phyloP scores from a whole-genome alignment of 192 early-diverging fungal genomes.

The Backusella australiensis region DNA sequence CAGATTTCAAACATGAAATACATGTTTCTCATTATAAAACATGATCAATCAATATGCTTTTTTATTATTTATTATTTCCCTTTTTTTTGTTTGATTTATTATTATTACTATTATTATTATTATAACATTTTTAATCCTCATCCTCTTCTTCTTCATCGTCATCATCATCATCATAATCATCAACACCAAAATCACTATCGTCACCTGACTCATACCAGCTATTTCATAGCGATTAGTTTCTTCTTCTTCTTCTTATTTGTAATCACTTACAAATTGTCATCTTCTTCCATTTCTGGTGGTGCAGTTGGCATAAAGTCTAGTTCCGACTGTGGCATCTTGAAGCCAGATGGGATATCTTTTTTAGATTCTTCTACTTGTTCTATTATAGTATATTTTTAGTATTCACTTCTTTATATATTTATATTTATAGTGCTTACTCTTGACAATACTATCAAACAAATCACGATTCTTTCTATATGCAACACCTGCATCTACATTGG shows the following conservation, averaged over 20 bases:
- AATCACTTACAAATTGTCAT: constrained; percentile 37
- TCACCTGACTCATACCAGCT: constrained; percentile 41
- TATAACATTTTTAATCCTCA: constrained; percentile 2
- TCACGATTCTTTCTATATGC: constrained; percentile 42
- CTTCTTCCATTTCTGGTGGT: constrained; percentile 39
- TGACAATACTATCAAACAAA: constrained; percentile 37
- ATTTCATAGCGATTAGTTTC: neutral
- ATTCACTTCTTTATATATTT: too few relatives aligned
- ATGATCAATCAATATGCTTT: neutral
- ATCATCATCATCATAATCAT: constrained; percentile 38
- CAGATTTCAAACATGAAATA: neutral
- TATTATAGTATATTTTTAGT: neutral
- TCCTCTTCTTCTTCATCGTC: constrained; percentile 35
- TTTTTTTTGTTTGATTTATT: neutral
- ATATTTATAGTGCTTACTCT: constrained; percentile 9
- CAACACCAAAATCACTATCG: constrained; percentile 40
- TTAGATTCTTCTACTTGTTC: constrained; percentile 50
- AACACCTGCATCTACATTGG: constrained; percentile 55
- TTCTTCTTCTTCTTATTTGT: neutral
- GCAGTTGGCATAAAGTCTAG: constrained; percentile 37
- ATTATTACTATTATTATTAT: too few relatives aligned
- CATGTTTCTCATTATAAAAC: neutral
- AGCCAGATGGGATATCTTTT: constrained; percentile 45
- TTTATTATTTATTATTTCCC: neutral
- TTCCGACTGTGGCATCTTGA: constrained; percentile 45